phyloP scores from a whole-genome alignment of 1,284 basidiomycete species.

The Lentinula novae-zelandiae region DNA sequence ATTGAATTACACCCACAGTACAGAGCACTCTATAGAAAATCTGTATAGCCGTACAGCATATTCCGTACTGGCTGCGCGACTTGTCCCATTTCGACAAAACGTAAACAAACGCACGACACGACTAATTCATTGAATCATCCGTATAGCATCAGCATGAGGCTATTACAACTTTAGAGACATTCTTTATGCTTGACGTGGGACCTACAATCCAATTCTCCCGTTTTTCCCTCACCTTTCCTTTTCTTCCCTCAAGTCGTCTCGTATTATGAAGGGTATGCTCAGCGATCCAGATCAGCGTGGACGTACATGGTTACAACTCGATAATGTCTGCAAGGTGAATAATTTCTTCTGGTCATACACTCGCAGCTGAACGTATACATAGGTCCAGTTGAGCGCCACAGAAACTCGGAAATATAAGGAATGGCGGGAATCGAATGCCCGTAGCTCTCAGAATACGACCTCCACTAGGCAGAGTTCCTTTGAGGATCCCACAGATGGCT shows the following conservation, averaged over 20 bases:
- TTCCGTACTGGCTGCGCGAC: neutral
- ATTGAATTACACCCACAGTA: no score
- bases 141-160: neutral
- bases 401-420: conserved; percentile 2
- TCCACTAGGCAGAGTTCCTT: neutral
- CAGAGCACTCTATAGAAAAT: no score
- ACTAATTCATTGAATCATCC: neutral
- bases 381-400: conserved; percentile 1
- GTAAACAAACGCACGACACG: neutral
- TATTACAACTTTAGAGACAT: neutral
- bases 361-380: neutral
- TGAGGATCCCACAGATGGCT: neutral
- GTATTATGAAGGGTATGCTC: neutral
- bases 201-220: neutral
- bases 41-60: neutral
- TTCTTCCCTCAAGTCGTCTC: neutral
- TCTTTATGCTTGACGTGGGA: neutral
- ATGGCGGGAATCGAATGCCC: conserved; percentile 1
- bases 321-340: conserved; percentile 1
- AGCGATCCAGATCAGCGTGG: conserved; percentile 4
- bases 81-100: neutral
- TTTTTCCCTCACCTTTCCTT: neutral
- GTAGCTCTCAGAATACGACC: neutral
- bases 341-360: neutral
- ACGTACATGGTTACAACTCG: conserved; percentile 6